Base-by-base conservation (phyloP, 345 rosid species). In the Euclidium syriacum region DNA sequence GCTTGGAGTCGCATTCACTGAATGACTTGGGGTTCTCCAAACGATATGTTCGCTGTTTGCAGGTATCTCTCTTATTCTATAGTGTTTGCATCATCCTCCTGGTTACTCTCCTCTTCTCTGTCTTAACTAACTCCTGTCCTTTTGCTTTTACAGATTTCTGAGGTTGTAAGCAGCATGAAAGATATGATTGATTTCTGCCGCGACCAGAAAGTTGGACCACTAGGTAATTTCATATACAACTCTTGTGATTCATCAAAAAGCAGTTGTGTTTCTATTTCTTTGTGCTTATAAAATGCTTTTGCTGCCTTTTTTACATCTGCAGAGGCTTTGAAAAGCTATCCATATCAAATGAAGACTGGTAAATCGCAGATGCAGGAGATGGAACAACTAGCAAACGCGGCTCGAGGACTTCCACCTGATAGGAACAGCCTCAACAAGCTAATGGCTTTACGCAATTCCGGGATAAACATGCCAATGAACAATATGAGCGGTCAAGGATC, bases 1-100 rank as follows among this genome's bases (percentile, higher is more conserved):
- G 88, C 76, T 75, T 90, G 81, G 99, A 94, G 78, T 73, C 83
- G 62, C 96, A 85, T 64, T 87, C 99, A 1, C 69, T 94, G 42
- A 90, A 94, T 36, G 97, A 94, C 73, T 79, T 94, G 29, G 97
- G 99, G 44, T 94, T 90, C 73, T 89, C 99, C 62, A 94, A 94
- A 78, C 74, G 97, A 81, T 94, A 90, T 64, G 96, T 94, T 57
- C 78, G 99, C 71, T 87, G 96, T 74, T 71, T 94, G 79, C 99
- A 94, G 97, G 99, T 94, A 79, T 29, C 36, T 33, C 43, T 70
- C 54, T 44, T 65, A 2, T 58, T 6, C 15, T 24, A 14, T 27
- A 30, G 6, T 59, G 9, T 41, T 16, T 23, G 58, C 38, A 29
- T 49, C 67, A 18, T 57, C 52, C 72, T 38, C 15, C 6, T 68